phyloP scores from a whole-genome alignment of 2,329 filamentous ascomycete genomes.

The Simplicillium aogashimaense region DNA sequence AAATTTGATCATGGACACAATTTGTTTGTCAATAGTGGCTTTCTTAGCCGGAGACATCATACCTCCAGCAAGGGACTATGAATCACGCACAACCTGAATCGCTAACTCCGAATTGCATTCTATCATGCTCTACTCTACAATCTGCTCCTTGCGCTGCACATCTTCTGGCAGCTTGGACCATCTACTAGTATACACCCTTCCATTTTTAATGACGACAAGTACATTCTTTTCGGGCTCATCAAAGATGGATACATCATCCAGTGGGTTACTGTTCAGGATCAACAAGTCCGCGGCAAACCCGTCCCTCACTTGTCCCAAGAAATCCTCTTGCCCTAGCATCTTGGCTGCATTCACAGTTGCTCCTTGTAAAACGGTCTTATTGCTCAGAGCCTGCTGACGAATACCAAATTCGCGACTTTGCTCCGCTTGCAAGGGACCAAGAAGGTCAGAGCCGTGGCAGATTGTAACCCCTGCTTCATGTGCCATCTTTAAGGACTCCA shows the following conservation, averaged over 20 bases:
- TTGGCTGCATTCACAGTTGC: conserved; percentile 37
- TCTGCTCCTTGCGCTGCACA: conserved; percentile 3
- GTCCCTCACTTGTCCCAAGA: conserved; percentile 37
- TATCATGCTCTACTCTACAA: background rate
- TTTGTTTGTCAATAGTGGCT: no score
- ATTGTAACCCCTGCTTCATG: conserved; percentile 42
- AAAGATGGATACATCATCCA: conserved; percentile 43
- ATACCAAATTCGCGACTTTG: conserved; percentile 23
- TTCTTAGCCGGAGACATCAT: no score
- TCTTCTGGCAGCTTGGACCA: conserved; percentile 13
- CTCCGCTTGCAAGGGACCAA: conserved; percentile 18
- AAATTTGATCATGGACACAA: no score
- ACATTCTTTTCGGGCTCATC: conserved; percentile 35
- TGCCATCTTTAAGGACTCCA: conserved; percentile 36
- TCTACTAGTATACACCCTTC: conserved; percentile 23
- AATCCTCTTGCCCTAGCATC: conserved; percentile 33
- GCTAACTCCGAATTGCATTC: background rate
- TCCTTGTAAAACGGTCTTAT: conserved; percentile 15
- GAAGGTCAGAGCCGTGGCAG: conserved; percentile 38
- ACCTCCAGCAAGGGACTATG: background rate
- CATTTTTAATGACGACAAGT: conserved; percentile 44
- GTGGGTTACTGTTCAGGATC: conserved; percentile 39
- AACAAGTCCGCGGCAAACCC: conserved; percentile 44
- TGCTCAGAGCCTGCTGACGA: conserved; percentile 13
- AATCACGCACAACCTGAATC: background rate